phyloP scores from a whole-genome alignment of 306 rosid genomes.

The Arachis stenosperma region DNA sequence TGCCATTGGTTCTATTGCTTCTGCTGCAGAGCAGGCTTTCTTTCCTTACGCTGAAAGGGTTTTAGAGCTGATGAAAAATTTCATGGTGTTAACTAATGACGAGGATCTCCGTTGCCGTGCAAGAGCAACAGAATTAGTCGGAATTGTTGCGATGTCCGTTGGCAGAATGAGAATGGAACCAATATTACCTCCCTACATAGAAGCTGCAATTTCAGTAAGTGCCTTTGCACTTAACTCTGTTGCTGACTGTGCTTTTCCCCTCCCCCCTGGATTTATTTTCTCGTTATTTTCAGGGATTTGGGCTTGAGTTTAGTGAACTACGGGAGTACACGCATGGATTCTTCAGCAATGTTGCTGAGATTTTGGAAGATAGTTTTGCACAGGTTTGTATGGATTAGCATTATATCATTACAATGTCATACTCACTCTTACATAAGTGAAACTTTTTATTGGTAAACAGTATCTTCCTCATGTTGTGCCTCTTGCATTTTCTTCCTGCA shows the following conservation, averaged over 20 bases:
- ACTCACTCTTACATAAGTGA: slow-evolving; percentile 38
- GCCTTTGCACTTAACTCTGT: slow-evolving; percentile 35
- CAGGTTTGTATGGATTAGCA: slow-evolving; percentile 62
- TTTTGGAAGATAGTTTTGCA: slow-evolving; percentile 79
- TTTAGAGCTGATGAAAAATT: slow-evolving; percentile 90
- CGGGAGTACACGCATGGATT: slow-evolving; percentile 98
- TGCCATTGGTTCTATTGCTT: slow-evolving; percentile 97
- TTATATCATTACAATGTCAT: slow-evolving; percentile 28
- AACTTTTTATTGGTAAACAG: slow-evolving; percentile 57
- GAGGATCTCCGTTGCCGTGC: slow-evolving; percentile 96
- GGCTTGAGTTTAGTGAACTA: slow-evolving; percentile 89
- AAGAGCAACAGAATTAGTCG: slow-evolving; percentile 97
- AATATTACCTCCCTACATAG: slow-evolving; percentile 84
- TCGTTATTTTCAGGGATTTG: slow-evolving; percentile 74
- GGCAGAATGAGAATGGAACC: slow-evolving; percentile 92
- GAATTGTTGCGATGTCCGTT: slow-evolving; percentile 96
- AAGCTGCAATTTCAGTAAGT: slow-evolving; percentile 92
- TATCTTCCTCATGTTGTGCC: slow-evolving; percentile 97
- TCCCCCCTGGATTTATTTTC: slow-evolving; percentile 29
- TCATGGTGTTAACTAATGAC: slow-evolving; percentile 89
- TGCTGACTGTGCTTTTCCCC: slow-evolving; percentile 18
- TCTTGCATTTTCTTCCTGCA: slow-evolving; percentile 89
- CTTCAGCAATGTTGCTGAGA: slow-evolving; percentile 95
- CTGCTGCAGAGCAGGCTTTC: slow-evolving; percentile 96
- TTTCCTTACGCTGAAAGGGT: slow-evolving; percentile 95